Conservation (phyloP, 257 asterid genomes). For the Thymus mandschuricus region DNA sequence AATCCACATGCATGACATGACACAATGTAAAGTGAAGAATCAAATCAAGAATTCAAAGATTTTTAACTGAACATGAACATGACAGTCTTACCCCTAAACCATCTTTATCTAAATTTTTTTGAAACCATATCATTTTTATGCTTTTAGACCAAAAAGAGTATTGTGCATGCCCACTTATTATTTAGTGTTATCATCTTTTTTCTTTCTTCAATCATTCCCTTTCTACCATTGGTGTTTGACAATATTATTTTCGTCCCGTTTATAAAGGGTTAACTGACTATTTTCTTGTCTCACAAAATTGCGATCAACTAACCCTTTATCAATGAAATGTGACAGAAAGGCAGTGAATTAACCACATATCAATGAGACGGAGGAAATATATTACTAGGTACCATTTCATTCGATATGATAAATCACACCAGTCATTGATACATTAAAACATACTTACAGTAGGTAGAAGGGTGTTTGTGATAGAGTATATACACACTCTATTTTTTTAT, state of each 20-base stretch:
- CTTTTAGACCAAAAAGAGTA: conserved; percentile 27
- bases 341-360: no score
- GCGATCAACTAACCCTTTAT: no score
- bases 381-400: no score
- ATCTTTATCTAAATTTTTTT: conserved; percentile 22
- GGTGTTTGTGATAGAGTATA: no score
- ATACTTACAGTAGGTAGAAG: no score
- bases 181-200: background rate
- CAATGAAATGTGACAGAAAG: no score
- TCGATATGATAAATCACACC: no score
- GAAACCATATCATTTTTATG: conserved; percentile 22
- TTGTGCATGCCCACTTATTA: conserved; percentile 26
- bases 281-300: no score
- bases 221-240: background rate
- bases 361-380: no score
- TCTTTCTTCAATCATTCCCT: background rate
- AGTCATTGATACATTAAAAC: no score
- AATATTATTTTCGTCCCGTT: background rate
- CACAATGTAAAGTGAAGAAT: conserved; percentile 30
- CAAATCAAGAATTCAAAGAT: conserved; percentile 31
- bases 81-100: conserved; percentile 25
- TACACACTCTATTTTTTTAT: no score
- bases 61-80: conserved; percentile 7
- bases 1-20: conserved; percentile 33
- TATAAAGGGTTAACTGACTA: no score